Base-by-base conservation (phyloP, 83 land plant species). In the Picea abies region DNA sequence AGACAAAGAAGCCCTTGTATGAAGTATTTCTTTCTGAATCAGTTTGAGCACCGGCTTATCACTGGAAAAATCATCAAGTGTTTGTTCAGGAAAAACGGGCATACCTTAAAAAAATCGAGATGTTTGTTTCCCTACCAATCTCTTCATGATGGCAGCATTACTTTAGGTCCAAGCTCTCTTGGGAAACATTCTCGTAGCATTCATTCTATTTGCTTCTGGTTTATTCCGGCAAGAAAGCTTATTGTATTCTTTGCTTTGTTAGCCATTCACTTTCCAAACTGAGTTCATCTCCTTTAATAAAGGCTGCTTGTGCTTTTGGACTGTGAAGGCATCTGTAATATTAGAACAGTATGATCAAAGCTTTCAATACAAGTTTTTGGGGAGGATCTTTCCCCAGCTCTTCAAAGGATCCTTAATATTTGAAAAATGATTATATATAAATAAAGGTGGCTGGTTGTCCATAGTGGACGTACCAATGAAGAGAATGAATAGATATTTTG, bases 1-100 rank as follows among this genome's bases (percentile, higher is more conserved):
- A 73, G 77, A 14, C 77, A 73, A 73, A 22, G 39, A 73, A 73
- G 49, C 58, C 25, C 26, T 73, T 73, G 58, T 73, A 73, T n/a
- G 56, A 44, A 41, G 77, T 19, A 44, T 44, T 44, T 22, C 56
- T 73, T 44, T 73, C 77, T 73, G 56, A 73, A 23, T 73, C 44
- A 4, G 22, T 52, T n/a, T 73, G 22, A 73, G 11, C 47, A 44
- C 17, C 44, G 23, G 56, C 11, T 73, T 23, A 44, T 44, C 47
- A 44, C 56, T 22, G 5, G 44, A 73, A 20, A 39, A 22, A 44
- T 23, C 58, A 73, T n/a, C 76, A 41, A 39, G 20, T 71, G 22
- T 7, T 73, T 73, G 77, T 73, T 73, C 58, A 73, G 77, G 47
- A 73, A 44, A 73, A 11, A 22, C 10, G 58, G 52, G 41, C 22